phyloP scores from a whole-genome alignment of 768 basidiomycete species.

The Termitomyces eurrhizus region DNA sequence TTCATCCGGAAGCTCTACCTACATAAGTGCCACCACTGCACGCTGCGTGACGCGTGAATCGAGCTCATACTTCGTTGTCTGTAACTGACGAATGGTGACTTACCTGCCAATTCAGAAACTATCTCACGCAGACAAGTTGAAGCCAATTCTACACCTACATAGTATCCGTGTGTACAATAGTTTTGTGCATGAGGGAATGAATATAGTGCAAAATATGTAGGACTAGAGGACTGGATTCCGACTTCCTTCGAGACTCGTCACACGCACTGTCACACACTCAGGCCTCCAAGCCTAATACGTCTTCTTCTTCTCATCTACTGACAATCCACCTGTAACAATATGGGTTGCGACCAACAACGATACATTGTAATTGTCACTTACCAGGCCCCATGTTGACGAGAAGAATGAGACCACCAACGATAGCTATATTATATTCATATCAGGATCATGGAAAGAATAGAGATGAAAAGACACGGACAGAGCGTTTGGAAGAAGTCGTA shows the following conservation, averaged over 20 bases:
- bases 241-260: slow-evolving; percentile 6
- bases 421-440: slow-evolving; percentile 40
- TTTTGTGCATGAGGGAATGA: slow-evolving; percentile 16
- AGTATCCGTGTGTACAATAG: slow-evolving; percentile 12
- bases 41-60: no score
- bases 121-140: neutral
- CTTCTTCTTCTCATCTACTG: slow-evolving; percentile 99
- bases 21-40: no score
- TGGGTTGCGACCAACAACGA: slow-evolving; percentile 5
- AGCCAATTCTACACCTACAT: neutral
- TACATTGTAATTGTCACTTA: slow-evolving; percentile 27
- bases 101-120: neutral
- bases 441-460: slow-evolving; percentile 1
- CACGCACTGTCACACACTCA: neutral
- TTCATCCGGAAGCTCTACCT: no score
- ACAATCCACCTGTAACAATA: slow-evolving; percentile 70
- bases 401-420: slow-evolving; percentile 95
- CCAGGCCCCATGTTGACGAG: slow-evolving; percentile 98
- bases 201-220: slow-evolving; percentile 18
- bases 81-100: neutral
- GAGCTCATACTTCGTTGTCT: no score
- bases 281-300: slow-evolving; percentile 48
- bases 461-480: slow-evolving; percentile 36
- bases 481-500: slow-evolving; percentile 99
- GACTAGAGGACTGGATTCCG: slow-evolving; percentile 3